phyloP scores from a whole-genome alignment of 257 asterid genomes.

The Fraxinus cuspidata region DNA sequence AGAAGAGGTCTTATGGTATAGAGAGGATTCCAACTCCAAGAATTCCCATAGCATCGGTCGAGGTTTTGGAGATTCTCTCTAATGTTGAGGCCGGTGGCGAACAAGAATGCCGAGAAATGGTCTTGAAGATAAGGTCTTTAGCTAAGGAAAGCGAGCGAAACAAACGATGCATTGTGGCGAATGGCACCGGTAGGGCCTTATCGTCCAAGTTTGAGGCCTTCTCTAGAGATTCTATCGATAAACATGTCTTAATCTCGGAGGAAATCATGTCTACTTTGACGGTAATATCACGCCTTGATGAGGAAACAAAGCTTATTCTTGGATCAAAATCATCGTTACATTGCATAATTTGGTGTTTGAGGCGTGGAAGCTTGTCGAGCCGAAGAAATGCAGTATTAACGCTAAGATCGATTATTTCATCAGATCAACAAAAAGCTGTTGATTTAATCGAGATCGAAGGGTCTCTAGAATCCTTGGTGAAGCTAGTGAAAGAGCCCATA shows the following conservation, averaged over 20 bases:
- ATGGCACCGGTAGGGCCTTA: constrained; percentile 30
- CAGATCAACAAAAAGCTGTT: constrained; percentile 6
- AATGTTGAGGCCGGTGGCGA: constrained; percentile 28
- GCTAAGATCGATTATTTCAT: constrained; percentile 26
- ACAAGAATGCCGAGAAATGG: constrained; percentile 28
- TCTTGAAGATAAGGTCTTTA: constrained; percentile 28
- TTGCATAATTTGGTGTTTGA: constrained; percentile 35
- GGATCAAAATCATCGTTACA: constrained; percentile 37
- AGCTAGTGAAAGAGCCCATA: constrained; percentile 47
- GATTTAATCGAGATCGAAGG: constrained; percentile 29
- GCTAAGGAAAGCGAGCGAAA: constrained; percentile 50
- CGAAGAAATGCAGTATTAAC: constrained; percentile 32
- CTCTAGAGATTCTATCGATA: constrained; percentile 19
- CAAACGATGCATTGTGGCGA: constrained; percentile 34
- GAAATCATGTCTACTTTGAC: constrained; percentile 42
- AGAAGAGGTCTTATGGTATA: constrained; percentile 39
- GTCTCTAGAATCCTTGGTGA: constrained; percentile 37
- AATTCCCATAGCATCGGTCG: constrained; percentile 34
- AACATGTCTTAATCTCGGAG: constrained; percentile 15
- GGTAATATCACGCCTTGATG: constrained; percentile 30
- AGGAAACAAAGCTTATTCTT: constrained; percentile 32
- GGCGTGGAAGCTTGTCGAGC: constrained; percentile 32
- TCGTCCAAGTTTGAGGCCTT: constrained; percentile 40
- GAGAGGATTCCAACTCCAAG: constrained; percentile 56
- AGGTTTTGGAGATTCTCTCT: constrained; percentile 30